Conservation (phyloP, 306 rosid genomes). For the Styphnolobium japonicum region DNA sequence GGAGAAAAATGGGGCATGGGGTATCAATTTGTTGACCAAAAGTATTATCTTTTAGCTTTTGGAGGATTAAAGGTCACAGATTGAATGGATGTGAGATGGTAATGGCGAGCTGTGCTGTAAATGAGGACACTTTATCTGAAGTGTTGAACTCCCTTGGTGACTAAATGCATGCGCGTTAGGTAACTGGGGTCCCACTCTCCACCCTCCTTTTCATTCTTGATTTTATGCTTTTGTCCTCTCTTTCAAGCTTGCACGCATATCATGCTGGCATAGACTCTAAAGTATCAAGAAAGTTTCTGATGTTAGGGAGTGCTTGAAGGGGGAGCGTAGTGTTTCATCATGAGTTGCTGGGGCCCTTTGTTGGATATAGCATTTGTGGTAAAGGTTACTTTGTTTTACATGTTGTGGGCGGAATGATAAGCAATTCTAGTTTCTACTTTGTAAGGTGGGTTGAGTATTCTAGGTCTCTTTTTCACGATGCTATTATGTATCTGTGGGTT, state of each 20-base stretch:
- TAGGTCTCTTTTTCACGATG: conserved; percentile 21
- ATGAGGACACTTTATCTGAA: conserved; percentile 44
- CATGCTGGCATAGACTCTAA: conserved; percentile 37
- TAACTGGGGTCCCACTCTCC: conserved; percentile 52
- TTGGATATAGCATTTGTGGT: conserved; percentile 27
- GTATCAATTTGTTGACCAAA: conserved; percentile 53
- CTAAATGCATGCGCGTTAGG: conserved; percentile 65
- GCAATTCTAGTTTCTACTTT: conserved; percentile 28
- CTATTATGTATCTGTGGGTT: conserved; percentile 26
- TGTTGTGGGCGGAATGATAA: conserved; percentile 24
- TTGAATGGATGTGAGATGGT: conserved; percentile 49
- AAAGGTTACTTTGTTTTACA: conserved; percentile 51
- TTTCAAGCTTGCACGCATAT: conserved; percentile 36
- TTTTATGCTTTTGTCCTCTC: conserved; percentile 45
- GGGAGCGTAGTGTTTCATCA: conserved; percentile 38
- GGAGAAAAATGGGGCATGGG: conserved; percentile 25
- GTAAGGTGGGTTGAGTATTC: conserved; percentile 12
- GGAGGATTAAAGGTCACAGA: conserved; percentile 45
- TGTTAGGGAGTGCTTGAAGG: conserved; percentile 27
- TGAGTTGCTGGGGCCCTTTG: conserved; percentile 37
- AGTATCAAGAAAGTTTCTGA: conserved; percentile 40
- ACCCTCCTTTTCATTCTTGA: conserved; percentile 32
- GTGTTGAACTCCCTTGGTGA: conserved; percentile 51
- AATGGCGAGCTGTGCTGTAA: conserved; percentile 58
- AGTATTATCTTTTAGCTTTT: conserved; percentile 53